phyloP scores from a whole-genome alignment of 2,329 filamentous ascomycete species.

The Pseudodiploospora longispora region DNA sequence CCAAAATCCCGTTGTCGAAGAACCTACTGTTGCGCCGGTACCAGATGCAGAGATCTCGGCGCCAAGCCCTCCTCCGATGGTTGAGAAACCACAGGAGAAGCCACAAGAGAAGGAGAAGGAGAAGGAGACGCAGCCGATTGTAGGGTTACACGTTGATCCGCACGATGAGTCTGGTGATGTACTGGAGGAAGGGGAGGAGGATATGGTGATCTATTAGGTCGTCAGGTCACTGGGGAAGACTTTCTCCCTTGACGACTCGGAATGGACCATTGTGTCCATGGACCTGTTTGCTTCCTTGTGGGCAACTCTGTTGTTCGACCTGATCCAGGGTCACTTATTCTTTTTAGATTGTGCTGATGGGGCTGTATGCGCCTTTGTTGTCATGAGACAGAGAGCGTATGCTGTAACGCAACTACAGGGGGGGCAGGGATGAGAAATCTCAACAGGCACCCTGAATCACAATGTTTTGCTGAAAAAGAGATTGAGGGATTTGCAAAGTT shows the following conservation, averaged over 20 bases:
- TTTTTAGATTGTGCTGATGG: too few relatives aligned
- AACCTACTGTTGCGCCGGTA: conserved; percentile 15
- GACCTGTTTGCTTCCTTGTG: neutral
- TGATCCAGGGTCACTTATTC: too few relatives aligned
- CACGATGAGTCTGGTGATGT: conserved; percentile 70
- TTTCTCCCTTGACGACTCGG: too few relatives aligned
- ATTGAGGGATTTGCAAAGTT: too few relatives aligned
- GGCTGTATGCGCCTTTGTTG: too few relatives aligned
- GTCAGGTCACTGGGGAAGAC: too few relatives aligned
- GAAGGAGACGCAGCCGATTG: conserved; percentile 1
- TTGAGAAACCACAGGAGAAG: neutral
- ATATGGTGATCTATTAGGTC: conserved; percentile 76
- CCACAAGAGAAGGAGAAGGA: neutral
- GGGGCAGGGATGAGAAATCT: too few relatives aligned
- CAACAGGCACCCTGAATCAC: too few relatives aligned
- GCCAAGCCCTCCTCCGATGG: conserved; percentile 3
- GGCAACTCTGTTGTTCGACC: too few relatives aligned
- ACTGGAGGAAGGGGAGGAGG: conserved; percentile 77
- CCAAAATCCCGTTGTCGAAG: conserved; percentile 22
- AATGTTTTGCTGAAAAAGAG: too few relatives aligned
- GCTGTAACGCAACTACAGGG: too few relatives aligned
- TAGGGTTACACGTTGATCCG: conserved; percentile 30
- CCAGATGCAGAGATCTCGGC: conserved; percentile 7
- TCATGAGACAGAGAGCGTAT: too few relatives aligned
- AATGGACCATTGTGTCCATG: neutral